Base-by-base conservation (phyloP, 352 stramenopile species). In the Pythium insidiosum region DNA sequence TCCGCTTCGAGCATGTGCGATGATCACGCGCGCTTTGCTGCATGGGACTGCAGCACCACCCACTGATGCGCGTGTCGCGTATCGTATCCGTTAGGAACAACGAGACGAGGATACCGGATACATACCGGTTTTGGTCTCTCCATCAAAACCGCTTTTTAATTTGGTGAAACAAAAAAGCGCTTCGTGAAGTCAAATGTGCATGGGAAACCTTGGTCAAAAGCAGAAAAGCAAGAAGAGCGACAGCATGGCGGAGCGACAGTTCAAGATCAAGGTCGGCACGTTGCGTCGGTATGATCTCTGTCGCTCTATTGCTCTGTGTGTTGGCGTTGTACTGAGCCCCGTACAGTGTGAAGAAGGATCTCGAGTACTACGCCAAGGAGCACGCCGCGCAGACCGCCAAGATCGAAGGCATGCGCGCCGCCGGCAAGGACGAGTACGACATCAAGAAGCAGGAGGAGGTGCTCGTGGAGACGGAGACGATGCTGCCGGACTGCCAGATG, bases 221-320 rank as follows among this genome's bases (percentile, higher is more conserved):
- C 28, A 33, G 28, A 33, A 33, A 39, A 43, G 30, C 22, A 57
- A 22, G 5, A 22, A 2, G 5, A 40, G 7, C 49, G 20, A 42
- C n/a, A 56, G 29, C 35, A 84, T 87, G 78, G 43, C 68, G 6
- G 75, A 87, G 45, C 63, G 69, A 34, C 59, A 84, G 48, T 79
- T 90, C 56, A 84, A 84, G 70, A 82, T 90, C 60, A 90, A 90
- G 66, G 74, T 90, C 49, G 75, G 75, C 62, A 79, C 73, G 35
- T 43, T 90, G 38, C 73, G 74, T 26, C 61, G 78, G 70, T 84
- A 35, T 36, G 58, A 54, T 5, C 5, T 2, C 24, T 19, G 6
- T 10, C 19, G 20, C 13, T 9, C 21, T 21, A 23, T 36, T 4
- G n/a, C n/a, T n/a, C n/a, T n/a, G n/a, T n/a, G n/a, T n/a, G n/a